A percentile compares a stretch with the other conserved stretches of the same genome.
phyloP scores from a whole-genome alignment of 2,329 filamentous ascomycete species.

The Penicillium hesseltinei region DNA sequence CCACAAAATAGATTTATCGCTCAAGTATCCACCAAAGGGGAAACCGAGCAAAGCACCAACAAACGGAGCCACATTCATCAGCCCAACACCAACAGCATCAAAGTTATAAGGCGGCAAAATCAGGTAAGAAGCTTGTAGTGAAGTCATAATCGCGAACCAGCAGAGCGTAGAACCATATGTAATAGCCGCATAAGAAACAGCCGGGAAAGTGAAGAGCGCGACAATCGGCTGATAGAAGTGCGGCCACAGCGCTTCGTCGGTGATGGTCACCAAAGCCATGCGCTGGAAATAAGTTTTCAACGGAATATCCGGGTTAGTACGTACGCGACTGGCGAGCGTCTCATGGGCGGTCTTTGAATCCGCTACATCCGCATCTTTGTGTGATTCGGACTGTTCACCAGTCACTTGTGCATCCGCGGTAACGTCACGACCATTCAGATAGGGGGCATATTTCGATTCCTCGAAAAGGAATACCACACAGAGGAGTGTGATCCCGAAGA shows the following conservation, averaged over 20 bases:
- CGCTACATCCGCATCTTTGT: neutral
- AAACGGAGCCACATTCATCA: constrained; percentile 43
- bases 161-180: constrained; percentile 41
- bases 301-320: constrained; percentile 32
- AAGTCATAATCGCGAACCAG: constrained; percentile 41
- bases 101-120: constrained; percentile 43
- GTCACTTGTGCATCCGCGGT: neutral
- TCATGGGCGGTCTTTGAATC: neutral
- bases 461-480: constrained; percentile 49
- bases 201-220: constrained; percentile 49
- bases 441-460: constrained; percentile 34
- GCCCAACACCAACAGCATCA: constrained; percentile 34
- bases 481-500: constrained; percentile 41
- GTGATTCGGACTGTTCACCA: constrained; percentile 4
- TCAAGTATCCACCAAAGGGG: constrained; percentile 35
- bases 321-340: neutral
- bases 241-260: constrained; percentile 13
- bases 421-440: constrained; percentile 9
- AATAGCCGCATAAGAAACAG: constrained; percentile 41
- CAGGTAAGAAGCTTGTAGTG: constrained; percentile 39
- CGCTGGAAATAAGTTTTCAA: constrained; percentile 47
- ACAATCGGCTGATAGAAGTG: constrained; percentile 32
- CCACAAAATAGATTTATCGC: constrained; percentile 40
- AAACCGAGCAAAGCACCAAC: constrained; percentile 41
- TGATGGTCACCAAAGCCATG: constrained; percentile 37